Evolutionary conservation across 768 basidiomycete genomes (phyloP), one percentile per base, ranked within the genome.

Genomic region (Trametes cingulata): DNA sequence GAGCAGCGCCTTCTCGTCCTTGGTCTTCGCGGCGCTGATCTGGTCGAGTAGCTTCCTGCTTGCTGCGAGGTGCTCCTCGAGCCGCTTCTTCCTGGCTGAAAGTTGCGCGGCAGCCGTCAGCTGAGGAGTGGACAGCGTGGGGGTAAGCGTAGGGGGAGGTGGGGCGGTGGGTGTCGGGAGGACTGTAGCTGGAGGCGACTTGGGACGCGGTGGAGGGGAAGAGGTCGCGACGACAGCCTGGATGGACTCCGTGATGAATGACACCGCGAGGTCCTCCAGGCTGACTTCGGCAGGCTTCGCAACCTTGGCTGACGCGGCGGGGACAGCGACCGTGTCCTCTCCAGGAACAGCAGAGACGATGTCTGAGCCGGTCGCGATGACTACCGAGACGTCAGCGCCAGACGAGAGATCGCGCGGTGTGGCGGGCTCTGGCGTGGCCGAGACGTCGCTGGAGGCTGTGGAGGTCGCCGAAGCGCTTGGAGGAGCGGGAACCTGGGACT

Each of bases 241-340:
- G 39, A 85, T 82, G 15, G 83, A 78, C 71, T 85, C 81, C 0
- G 79, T 76, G 58, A 86, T 85, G 64, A 86, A 83, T 0, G 82
- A 82, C 48, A 78, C 75, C 0, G 84, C 84, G 35, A 86, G 71
- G 48, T 83, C 80, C 39, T 85, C 83, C 36, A 85, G 65, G n/a
- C 47, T 58, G 41, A 56, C 25, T 10, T 42, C 27, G 17, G 50
- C 35, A 2, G 37, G 41, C 42, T 49, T 33, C 12, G 27, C 42
- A 14, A 54, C 49, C 8, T 27, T 17, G 1, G 33, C 22, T 20
- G 41, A 39, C 27, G 37, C 7, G 6, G n/a, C 49, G 12, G 29
- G 6, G 47, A 12, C 19, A 6, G 19, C 37, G 1, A 29, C 72
- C 17, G 35, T 51, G 8, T 33, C 22, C 25, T 55, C 45, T 49